Percentiles rank a stretch among this genome's conserved stretches.
phyloP scores from a whole-genome alignment of 495 filamentous ascomycete genomes.

The Extremus antarcticus region DNA sequence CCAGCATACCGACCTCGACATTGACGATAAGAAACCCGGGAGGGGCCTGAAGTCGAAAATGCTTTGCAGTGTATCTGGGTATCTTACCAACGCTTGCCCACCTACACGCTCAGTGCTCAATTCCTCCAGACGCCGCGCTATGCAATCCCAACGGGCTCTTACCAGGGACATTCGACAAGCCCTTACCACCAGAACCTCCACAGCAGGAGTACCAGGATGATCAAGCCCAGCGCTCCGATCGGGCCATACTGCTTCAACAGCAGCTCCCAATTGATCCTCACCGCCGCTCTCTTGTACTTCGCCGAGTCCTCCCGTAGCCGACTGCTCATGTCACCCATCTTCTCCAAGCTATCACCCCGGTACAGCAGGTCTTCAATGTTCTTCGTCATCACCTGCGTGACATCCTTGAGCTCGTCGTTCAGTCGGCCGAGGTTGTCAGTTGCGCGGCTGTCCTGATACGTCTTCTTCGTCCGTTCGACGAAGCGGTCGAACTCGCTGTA shows the following conservation, averaged over 20 bases:
- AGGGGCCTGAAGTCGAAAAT: not conserved
- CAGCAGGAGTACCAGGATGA: conserved; percentile 16
- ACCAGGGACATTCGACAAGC: not conserved
- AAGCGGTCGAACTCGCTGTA: conserved; percentile 98
- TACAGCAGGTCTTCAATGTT: conserved; percentile 98
- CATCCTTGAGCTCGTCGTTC: conserved; percentile 92
- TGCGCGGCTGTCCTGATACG: conserved; percentile 87
- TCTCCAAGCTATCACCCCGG: conserved; percentile 85
- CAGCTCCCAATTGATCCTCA: conserved; percentile 97
- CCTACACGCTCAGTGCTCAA: not conserved
- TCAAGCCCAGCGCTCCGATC: conserved; percentile 13
- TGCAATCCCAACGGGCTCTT: not conserved
- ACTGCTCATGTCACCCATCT: conserved; percentile 90
- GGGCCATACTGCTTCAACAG: conserved; percentile 66
- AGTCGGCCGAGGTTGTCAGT: conserved; percentile 76
- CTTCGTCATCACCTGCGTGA: conserved; percentile 99
- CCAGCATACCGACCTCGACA: not conserved
- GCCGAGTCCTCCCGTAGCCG: conserved; percentile 80
- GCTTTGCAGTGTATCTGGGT: conserved; percentile 1
- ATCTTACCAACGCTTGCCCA: not conserved
- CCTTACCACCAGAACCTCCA: conserved; percentile 16
- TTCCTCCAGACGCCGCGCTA: conserved; percentile 1
- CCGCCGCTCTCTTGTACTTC: conserved; percentile 86
- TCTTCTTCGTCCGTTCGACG: conserved; percentile 82
- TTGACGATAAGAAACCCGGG: not conserved